Base-by-base conservation (phyloP, 2,329 filamentous ascomycete genomes). In the Penicillium aurantiogriseum region DNA sequence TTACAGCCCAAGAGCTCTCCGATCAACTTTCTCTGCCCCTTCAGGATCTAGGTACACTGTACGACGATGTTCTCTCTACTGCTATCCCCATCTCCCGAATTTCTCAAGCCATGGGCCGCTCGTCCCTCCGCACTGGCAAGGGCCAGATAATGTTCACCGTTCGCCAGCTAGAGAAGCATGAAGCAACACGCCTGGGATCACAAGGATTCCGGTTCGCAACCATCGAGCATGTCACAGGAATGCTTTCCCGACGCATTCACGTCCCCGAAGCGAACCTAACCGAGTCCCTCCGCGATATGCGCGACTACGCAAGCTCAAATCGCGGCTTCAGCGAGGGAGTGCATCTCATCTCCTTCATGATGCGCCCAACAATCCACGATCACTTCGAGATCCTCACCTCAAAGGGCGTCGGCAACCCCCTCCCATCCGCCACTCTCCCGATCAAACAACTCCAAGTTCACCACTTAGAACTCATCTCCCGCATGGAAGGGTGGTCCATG, bases 121-220 rank as follows among this genome's bases (percentile, higher is more conserved):
- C 61, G 19, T 64, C 65, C 25, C 56, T 66, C 15, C 55, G 68
- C 61, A 58, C 73, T 38, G 88, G 88, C 4, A 86, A 86, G 58
- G 91, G 92, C 0, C 90, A 92, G 53, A 81, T 95, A 45, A 84
- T 96, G 71, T 92, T 95, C 66, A 81, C 95, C 10, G 88, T 92
- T 6, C 88, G 87, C 11, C 82, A 82, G 43, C 80, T 89, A 2
- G 78, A 75, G 35, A 78, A 79, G 35, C 77, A 81, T 0, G 89
- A 92, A 36, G 80, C 83, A 0, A 81, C 84, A 51, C 81, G 82
- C 29, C 80, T 96, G 15, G 83, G 88, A 61, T 85, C 89, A 1
- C 78, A 83, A 11, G 91, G 92, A 1, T 95, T 87, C 71, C 85
- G 89, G n/a, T 96, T 96, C 66, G 89, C 89, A 2, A 81, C 85